Conservation (phyloP, 148 eudicot genomes). For the Nepenthes gracilis region DNA sequence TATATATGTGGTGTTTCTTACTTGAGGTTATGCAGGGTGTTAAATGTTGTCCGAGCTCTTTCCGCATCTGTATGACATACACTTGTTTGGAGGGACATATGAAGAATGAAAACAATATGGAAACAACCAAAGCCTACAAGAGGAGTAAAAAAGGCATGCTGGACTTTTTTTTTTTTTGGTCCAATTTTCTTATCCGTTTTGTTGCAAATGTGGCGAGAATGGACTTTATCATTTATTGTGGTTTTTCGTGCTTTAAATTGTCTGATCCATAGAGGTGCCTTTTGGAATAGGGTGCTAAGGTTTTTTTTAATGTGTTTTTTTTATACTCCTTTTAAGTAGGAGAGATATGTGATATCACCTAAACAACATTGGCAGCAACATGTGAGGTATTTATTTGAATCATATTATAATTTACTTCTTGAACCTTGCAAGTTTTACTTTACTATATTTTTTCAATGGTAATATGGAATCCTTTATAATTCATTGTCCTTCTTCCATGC, state of each 20-base stretch:
- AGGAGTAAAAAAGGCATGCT: conserved; percentile 69
- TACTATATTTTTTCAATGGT: too few relatives aligned
- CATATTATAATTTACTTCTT: neutral
- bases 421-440: neutral
- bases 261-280: neutral
- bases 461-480: too few relatives aligned
- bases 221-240: neutral
- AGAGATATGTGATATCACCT: too few relatives aligned
- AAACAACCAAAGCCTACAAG: conserved; percentile 40
- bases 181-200: neutral
- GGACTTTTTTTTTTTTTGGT: neutral
- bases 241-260: neutral
- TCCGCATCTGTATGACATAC: conserved; percentile 73
- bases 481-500: too few relatives aligned
- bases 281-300: too few relatives aligned
- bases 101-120: conserved; percentile 17
- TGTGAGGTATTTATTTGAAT: too few relatives aligned
- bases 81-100: conserved; percentile 20
- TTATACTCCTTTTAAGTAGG: too few relatives aligned
- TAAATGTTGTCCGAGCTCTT: conserved; percentile 43
- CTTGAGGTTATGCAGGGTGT: conserved; percentile 39
- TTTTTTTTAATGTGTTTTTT: too few relatives aligned
- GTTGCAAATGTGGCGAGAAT: neutral
- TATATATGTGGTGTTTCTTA: too few relatives aligned
- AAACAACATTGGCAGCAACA: too few relatives aligned